These are phyloP conservation scores for Talaromyces borbonicus DNA, from an alignment of 495 filamentous ascomycete genomes.

Conservation along the genomic window DNA sequence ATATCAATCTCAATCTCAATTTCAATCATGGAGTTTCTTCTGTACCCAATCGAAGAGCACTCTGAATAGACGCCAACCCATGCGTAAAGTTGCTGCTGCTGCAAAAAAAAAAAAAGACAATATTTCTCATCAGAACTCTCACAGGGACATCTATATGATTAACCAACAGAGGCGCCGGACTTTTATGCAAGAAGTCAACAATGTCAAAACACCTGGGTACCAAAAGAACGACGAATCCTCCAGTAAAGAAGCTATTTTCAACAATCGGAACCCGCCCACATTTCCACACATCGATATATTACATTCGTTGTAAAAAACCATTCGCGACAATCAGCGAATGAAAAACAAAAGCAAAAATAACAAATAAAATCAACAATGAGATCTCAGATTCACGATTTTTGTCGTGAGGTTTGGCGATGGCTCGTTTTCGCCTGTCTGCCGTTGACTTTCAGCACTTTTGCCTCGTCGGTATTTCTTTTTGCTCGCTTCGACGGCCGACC, in stretches of 20 bases:
- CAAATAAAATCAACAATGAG: no score
- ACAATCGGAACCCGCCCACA: neutral
- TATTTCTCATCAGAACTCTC: no score
- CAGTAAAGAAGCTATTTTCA: constrained; percentile 1
- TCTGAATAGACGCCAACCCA: no score
- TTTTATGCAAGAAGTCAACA: neutral
- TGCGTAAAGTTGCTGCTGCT: no score
- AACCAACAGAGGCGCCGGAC: neutral
- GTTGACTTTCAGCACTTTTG: constrained; percentile 32
- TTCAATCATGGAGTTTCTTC: no score
- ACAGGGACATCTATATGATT: neutral
- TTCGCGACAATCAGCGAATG: no score
- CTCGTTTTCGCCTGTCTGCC: constrained; percentile 39
- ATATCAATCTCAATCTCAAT: no score
- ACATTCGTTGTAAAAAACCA: neutral
- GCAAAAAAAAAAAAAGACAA: no score
- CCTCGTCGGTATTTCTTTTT: constrained; percentile 42
- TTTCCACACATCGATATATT: neutral
- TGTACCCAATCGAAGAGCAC: no score
- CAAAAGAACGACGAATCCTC: neutral
- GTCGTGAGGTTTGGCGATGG: constrained; percentile 38
- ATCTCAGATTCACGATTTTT: constrained; percentile 23
- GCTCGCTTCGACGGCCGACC: constrained; percentile 53
- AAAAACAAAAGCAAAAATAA: no score
- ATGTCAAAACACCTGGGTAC: neutral